phyloP scores from a whole-genome alignment of 257 asterid genomes.

The Nicotiana tabacum region DNA sequence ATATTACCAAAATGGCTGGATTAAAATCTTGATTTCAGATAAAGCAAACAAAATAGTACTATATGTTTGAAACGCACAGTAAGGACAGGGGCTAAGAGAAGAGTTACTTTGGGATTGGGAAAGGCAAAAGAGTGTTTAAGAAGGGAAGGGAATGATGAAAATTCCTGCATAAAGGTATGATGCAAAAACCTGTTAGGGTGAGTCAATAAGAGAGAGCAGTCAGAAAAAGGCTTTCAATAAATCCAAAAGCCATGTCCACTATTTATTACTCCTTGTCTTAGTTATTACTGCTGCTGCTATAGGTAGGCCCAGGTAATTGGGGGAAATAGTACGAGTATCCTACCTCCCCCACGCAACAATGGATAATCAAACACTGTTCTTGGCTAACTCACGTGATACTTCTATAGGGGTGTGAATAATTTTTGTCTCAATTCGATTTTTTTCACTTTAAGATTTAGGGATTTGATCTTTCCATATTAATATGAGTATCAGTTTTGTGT shows the following conservation, averaged over 20 bases:
- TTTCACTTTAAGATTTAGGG: background rate
- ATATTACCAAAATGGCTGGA: too few species aligned
- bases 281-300: too few species aligned
- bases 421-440: too few species aligned
- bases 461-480: too few species aligned
- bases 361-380: background rate
- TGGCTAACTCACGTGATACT: background rate
- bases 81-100: background rate
- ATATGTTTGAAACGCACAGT: background rate
- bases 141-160: constrained; percentile 21
- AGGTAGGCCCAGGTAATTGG: too few species aligned
- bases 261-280: background rate
- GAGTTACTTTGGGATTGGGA: constrained; percentile 12
- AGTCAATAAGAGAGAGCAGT: background rate
- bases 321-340: too few species aligned
- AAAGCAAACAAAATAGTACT: background rate
- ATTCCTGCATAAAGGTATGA: constrained; percentile 15
- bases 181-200: constrained; percentile 16
- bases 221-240: background rate
- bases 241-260: background rate
- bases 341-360: too few species aligned
- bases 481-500: background rate
- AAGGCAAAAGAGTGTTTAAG: constrained; percentile 3
- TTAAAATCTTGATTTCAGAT: background rate
- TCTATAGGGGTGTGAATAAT: too few species aligned